These are phyloP conservation scores for Ajuga reptans DNA, from an alignment of 305 asterid genomes.

Conservation along the genomic window DNA sequence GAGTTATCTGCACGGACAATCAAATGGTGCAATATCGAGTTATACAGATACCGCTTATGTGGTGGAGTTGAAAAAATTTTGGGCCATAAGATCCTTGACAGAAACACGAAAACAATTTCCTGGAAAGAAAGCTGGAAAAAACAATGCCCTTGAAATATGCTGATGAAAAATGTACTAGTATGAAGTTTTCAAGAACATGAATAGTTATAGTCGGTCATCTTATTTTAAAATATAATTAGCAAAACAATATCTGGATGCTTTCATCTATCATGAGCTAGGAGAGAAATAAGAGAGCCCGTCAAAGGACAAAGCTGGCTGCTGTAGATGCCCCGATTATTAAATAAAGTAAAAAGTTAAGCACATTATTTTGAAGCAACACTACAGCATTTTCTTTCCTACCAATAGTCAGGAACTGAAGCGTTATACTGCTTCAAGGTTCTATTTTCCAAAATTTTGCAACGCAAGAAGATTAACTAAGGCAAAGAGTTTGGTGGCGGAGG, in stretches of 20 bases:
- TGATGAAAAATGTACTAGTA: background rate
- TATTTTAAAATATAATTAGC: no score
- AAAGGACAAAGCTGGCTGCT: background rate
- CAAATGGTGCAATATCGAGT: background rate
- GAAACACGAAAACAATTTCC: background rate
- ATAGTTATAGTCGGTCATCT: background rate
- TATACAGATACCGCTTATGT: background rate
- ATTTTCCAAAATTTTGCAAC: background rate
- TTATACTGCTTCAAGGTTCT: background rate
- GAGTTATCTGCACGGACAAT: conserved; percentile 49
- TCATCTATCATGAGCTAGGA: background rate
- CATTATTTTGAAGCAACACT: background rate
- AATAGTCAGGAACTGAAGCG: background rate
- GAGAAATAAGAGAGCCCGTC: background rate
- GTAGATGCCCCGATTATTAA: background rate
- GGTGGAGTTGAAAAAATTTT: background rate
- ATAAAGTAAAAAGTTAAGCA: background rate
- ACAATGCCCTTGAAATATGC: background rate
- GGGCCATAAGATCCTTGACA: background rate
- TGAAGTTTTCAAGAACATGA: background rate
- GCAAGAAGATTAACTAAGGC: background rate
- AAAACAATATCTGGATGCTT: background rate
- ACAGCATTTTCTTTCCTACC: background rate
- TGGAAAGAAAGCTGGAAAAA: background rate
- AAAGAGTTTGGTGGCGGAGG: background rate